Base-by-base conservation (phyloP, 2,329 filamentous ascomycete species). In the Dothideomycetidae sp. region DNA sequence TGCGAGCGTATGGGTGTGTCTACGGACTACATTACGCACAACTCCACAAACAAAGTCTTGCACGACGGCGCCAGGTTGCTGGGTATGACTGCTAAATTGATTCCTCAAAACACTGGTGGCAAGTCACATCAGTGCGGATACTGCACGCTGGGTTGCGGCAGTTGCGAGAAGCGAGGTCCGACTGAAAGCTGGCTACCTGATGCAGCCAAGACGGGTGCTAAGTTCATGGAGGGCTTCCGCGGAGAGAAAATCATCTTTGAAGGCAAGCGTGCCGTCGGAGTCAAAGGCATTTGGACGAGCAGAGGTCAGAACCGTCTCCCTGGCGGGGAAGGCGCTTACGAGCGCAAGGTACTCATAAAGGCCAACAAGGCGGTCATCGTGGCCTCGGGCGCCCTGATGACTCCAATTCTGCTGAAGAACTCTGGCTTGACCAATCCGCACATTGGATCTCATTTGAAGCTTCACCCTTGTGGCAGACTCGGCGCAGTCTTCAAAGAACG, bases 351-450 rank as follows among this genome's bases (percentile, higher is more conserved):
- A 5, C 63, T 75, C 29, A 70, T 94, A 51, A 81, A 71, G 49
- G 84, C 85, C 1, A 83, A 81, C 57, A 79, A 76, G 50, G 41
- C 40, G 13, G 80, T 93, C 9, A 72, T 94, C 32, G 59, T 92
- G n/a, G 74, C 82, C 0, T 72, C 71, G 15, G 86, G 88, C 3
- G 73, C 79, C 1, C 60, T 94, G 38, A 75, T 81, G 51, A 85
- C 75, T 31, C 86, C 88, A 0, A 55, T 88, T 1, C 54, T 94
- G 2, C 64, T 96, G 30, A 62, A 76, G 46, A 78, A 78, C 34
- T 93, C 84, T 42, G 84, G 84, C 2, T 57, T 94, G 34, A 77
- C 71, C 63, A 93, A 93, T 53, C 67, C 68, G 3, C 77, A 93
- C 40, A 78, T 94, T 44, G 88, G 88, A 16, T 71, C 68, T 5